These are phyloP conservation scores for Phaeosphaeria sp. DNA, from an alignment of 2,329 filamentous ascomycete species.

Conservation along the genomic window DNA sequence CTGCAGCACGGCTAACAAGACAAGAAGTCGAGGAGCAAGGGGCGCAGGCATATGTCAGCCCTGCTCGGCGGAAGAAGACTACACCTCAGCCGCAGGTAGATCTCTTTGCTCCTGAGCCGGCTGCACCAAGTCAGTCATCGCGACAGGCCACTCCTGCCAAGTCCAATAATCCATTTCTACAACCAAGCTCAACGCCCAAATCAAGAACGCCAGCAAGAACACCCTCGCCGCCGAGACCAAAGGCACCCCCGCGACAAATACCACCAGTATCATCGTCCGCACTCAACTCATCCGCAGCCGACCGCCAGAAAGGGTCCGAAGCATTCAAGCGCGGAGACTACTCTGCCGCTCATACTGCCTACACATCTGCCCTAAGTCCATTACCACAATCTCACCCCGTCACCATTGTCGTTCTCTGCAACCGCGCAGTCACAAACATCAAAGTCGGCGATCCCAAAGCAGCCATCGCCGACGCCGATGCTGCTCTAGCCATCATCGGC, in stretches of 20 bases:
- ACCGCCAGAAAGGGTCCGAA: conserved; percentile 80
- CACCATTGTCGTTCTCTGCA: conserved; percentile 86
- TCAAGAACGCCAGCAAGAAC: conserved; percentile 46
- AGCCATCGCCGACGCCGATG: conserved; percentile 84
- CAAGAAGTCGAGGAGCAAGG: conserved; percentile 80
- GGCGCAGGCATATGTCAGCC: conserved; percentile 85
- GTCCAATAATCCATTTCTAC: conserved; percentile 50
- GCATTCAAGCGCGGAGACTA: conserved; percentile 97
- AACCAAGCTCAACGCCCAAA: conserved; percentile 35
- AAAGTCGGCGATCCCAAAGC: conserved; percentile 93
- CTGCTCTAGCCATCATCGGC: conserved; percentile 81
- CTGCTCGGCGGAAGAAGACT: conserved; percentile 77
- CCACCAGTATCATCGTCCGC: conserved; percentile 73
- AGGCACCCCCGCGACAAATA: conserved; percentile 63
- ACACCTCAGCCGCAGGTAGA: conserved; percentile 61
- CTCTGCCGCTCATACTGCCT: conserved; percentile 81
- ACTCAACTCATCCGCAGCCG: conserved; percentile 76
- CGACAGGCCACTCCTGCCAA: conserved; percentile 44
- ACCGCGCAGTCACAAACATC: conserved; percentile 85
- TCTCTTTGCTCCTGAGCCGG: conserved; percentile 59
- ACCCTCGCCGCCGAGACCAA: conserved; percentile 53
- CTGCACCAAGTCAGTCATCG: conserved; percentile 27
- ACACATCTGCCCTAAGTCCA: conserved; percentile 75
- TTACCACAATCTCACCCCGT: conserved; percentile 83
- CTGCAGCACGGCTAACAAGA: conserved; percentile 70